Evolutionary conservation across 192 early-diverging fungal genomes (phyloP), one percentile per base, ranked within the genome.

Genomic region (Phlyctochytrium bullatum): DNA sequence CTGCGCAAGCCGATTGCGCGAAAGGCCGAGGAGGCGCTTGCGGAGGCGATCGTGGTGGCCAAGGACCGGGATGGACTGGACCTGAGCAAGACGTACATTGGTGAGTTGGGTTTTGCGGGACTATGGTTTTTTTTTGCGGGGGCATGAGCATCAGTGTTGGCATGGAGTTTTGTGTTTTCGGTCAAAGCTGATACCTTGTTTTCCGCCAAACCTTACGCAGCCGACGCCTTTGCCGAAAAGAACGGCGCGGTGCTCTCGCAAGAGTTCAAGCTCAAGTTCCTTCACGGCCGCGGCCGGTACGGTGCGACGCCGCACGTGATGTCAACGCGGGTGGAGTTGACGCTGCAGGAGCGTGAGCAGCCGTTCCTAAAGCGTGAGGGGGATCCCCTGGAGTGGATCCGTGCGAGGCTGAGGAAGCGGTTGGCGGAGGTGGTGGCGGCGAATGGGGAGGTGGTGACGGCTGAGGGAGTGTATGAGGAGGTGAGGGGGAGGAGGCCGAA

Each of bases 321-420:
- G 36, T 51, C 74, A 0, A 61, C 70, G n/a, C 50, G 71, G 24
- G 51, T 80, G n/a, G 73, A 79, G 53, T n/a, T 78, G 4, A 73
- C 71, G 14, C 72, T 83, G 20, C 80, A 82, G 67, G 77, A 82
- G 66, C 64, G 80, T 17, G 73, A 72, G 3, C 56, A 59, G 34
- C 72, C 72, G 2, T 78, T 82, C 64, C 28, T 6, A 29, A 33
- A 33, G 23, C 53, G 56, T 1, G 53, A 52, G 16, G 56, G 51
- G 3, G 80, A 82, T 62, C 80, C 80, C 6, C 60, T 82, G 3
- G 80, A 82, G 58, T 77, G 73, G 73, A 25, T 82, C 6, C 68
- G 80, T 14, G 60, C 51, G 30, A n/a, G 75, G 50, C 36, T 77
- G 67, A 25, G 80, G 40, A 57, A 69, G 12, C 72, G 69, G 50